Percentiles rank a stretch among this genome's conserved stretches.
These are phyloP conservation scores for Komagataella pseudopastoris DNA, from an alignment of 805 yeast species.

Conservation along the genomic window DNA sequence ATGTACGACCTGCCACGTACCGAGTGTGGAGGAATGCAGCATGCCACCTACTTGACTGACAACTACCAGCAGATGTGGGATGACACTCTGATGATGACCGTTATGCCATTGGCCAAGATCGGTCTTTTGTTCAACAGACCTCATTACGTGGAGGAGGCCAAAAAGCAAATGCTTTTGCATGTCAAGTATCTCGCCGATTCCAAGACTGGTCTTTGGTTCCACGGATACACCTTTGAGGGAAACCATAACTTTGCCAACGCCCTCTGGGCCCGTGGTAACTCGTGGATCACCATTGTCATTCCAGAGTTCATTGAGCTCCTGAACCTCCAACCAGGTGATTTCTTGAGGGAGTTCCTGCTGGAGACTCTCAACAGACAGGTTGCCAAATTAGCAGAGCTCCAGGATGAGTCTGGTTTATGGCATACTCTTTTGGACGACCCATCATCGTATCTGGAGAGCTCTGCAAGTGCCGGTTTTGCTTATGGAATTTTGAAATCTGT, in stretches of 20 bases:
- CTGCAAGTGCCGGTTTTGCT: slow-evolving; percentile 24
- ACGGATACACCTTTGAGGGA: slow-evolving; percentile 20
- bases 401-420: slow-evolving; percentile 20
- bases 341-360: slow-evolving; percentile 13
- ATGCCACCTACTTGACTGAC: slow-evolving; percentile 17
- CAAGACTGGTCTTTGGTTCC: slow-evolving; percentile 20
- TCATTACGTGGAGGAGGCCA: slow-evolving; percentile 20
- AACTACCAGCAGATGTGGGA: slow-evolving; percentile 18
- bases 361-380: slow-evolving; percentile 20
- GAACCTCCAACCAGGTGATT: slow-evolving; percentile 15
- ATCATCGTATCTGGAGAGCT: slow-evolving; percentile 16
- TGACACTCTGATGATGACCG: slow-evolving; percentile 22
- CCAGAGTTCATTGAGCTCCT: slow-evolving; percentile 21
- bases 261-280: slow-evolving; percentile 23
- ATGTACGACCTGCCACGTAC: slow-evolving; percentile 16
- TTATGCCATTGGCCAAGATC: slow-evolving; percentile 17
- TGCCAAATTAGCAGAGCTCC: slow-evolving; percentile 11
- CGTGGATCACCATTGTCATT: slow-evolving; percentile 23
- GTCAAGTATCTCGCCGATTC: slow-evolving; percentile 17
- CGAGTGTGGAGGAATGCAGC: slow-evolving; percentile 21
- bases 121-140: slow-evolving; percentile 12
- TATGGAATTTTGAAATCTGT: slow-evolving; percentile 21
- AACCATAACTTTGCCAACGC: slow-evolving; percentile 15
- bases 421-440: slow-evolving; percentile 20
- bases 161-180: slow-evolving; percentile 19